Percentiles rank a stretch among this genome's conserved stretches.
phyloP scores from a whole-genome alignment of 2,329 filamentous ascomycete species.

The Ilyonectria robusta region DNA sequence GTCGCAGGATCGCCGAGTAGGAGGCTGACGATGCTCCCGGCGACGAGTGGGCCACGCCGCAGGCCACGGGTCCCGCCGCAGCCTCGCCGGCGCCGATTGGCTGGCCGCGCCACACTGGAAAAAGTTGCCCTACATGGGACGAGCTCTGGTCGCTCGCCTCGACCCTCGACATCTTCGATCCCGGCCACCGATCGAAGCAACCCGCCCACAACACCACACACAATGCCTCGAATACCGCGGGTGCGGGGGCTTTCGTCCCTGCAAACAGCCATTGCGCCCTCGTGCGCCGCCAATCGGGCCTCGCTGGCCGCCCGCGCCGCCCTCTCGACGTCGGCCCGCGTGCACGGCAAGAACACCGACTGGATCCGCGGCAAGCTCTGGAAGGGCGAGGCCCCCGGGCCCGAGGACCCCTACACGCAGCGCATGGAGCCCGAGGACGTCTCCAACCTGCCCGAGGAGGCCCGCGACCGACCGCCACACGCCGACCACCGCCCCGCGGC shows the following conservation, averaged over 20 bases:
- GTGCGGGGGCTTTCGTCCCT: constrained; percentile 53
- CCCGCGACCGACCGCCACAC: constrained; percentile 37
- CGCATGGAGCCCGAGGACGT: constrained; percentile 45
- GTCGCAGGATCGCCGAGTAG: constrained; percentile 18
- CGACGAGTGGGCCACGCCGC: constrained; percentile 18
- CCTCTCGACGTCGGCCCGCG: constrained; percentile 54
- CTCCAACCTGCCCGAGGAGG: constrained; percentile 52
- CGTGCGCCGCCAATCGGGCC: constrained; percentile 43
- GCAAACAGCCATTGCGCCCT: constrained; percentile 43
- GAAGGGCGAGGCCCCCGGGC: constrained; percentile 56
- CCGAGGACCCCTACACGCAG: constrained; percentile 58
- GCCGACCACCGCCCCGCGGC: constrained; percentile 41
- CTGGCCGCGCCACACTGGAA: constrained; percentile 38
- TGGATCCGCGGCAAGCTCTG: constrained; percentile 58
- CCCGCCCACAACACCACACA: constrained; percentile 27
- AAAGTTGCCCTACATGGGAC: constrained; percentile 42
- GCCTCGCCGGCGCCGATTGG: constrained; percentile 48
- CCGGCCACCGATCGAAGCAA: constrained; percentile 9
- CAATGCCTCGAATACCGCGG: constrained; percentile 61
- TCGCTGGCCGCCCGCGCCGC: constrained; percentile 46
- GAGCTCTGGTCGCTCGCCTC: constrained; percentile 25
- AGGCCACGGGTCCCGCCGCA: constrained; percentile 29
- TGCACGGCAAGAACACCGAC: constrained; percentile 52
- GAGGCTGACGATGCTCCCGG: constrained; percentile 23
- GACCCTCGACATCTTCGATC: constrained; percentile 34